phyloP scores from a whole-genome alignment of 495 filamentous ascomycete genomes.

The Trichoderma orchidacearum region DNA sequence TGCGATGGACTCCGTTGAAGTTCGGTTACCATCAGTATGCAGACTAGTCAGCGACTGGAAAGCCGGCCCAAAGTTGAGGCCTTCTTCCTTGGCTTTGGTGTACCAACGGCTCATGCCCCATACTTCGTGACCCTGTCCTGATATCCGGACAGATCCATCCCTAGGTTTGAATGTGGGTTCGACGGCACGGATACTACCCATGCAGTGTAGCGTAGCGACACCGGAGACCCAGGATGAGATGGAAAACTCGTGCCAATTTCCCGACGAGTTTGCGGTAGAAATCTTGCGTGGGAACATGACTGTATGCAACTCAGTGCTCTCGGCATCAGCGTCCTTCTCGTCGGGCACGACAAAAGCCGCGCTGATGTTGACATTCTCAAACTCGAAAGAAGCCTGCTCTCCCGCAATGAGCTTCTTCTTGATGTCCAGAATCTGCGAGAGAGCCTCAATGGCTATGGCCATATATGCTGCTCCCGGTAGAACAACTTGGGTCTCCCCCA shows the following conservation, averaged over 20 bases:
- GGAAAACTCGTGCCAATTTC: constrained; percentile 12
- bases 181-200: constrained; percentile 4
- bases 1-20: background rate
- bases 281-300: constrained; percentile 7
- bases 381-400: constrained; percentile 22
- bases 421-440: constrained; percentile 23
- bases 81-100: constrained; percentile 1
- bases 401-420: constrained; percentile 41
- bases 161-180: background rate
- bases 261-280: constrained; percentile 4
- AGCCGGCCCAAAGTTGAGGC: background rate
- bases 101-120: constrained; percentile 6
- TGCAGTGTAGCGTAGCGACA: constrained; percentile 8
- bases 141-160: constrained; percentile 3
- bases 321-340: background rate
- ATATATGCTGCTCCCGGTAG: constrained; percentile 43
- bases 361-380: constrained; percentile 27
- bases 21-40: background rate
- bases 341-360: constrained; percentile 19
- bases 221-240: constrained; percentile 11
- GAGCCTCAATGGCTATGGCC: constrained; percentile 34
- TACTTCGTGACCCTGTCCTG: background rate
- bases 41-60: constrained; percentile 4
- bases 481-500: constrained; percentile 22
- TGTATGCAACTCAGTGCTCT: constrained; percentile 8